Conservation (phyloP, 495 filamentous ascomycete species). For the Letharia columbiana region DNA sequence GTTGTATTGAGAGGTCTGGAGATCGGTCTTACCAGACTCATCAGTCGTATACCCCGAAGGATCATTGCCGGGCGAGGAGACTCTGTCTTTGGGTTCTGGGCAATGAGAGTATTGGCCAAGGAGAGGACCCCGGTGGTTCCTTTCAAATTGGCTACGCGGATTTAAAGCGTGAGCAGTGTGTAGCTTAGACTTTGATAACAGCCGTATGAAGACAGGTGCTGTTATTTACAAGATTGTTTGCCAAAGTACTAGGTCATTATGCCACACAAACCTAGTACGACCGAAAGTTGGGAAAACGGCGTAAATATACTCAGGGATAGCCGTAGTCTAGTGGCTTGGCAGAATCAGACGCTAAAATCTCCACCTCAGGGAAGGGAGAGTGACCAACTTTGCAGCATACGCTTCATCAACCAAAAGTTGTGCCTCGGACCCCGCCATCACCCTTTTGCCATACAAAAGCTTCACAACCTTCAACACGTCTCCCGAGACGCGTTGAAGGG, state of each 20-base stretch:
- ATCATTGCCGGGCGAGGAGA: background rate
- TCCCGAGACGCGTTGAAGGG: conserved; percentile 23
- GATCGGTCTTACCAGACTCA: background rate
- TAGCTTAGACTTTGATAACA: background rate
- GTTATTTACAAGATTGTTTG: background rate
- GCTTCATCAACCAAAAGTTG: conserved; percentile 15
- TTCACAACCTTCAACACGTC: conserved; percentile 24
- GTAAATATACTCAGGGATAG: background rate
- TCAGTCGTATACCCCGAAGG: background rate
- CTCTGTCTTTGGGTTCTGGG: background rate
- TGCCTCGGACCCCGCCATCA: conserved; percentile 21
- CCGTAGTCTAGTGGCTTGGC: conserved; percentile 1
- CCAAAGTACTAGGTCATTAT: background rate
- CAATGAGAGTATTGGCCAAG: background rate
- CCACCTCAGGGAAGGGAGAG: background rate
- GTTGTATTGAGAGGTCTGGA: background rate
- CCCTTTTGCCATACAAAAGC: conserved; percentile 10
- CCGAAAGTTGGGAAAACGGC: background rate
- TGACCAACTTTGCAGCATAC: conserved; percentile 12
- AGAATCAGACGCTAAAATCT: background rate
- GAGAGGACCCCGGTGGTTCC: background rate
- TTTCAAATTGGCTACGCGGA: background rate
- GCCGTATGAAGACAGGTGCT: background rate
- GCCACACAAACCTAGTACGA: background rate
- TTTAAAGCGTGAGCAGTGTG: background rate